These are phyloP conservation scores for Pythium brachiatum DNA, from an alignment of 352 stramenopile genomes.

Conservation along the genomic window DNA sequence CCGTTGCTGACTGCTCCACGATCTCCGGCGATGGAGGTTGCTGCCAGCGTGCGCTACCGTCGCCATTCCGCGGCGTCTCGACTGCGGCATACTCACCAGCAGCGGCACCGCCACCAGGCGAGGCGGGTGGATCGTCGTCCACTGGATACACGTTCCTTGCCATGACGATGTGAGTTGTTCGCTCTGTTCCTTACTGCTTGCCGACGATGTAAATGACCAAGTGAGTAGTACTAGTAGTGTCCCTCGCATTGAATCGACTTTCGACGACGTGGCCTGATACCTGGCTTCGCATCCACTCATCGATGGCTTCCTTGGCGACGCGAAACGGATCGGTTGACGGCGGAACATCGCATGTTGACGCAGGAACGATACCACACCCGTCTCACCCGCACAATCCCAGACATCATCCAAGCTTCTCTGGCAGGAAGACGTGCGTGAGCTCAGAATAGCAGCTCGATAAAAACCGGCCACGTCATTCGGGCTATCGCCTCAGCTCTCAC, in stretches of 20 bases:
- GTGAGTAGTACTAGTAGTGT: too few relatives aligned
- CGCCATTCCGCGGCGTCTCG: conserved; percentile 10
- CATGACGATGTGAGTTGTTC: background rate
- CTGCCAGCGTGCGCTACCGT: background rate
- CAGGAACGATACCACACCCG: background rate
- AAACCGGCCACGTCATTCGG: too few relatives aligned
- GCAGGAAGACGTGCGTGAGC: background rate
- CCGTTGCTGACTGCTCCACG: conserved; percentile 7
- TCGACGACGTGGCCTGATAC: background rate
- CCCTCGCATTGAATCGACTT: background rate
- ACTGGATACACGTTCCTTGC: conserved; percentile 20
- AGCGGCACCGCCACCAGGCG: background rate
- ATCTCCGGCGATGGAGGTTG: conserved; percentile 9
- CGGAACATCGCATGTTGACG: background rate
- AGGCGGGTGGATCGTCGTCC: background rate
- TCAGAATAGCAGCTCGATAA: background rate
- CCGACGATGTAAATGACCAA: too few relatives aligned
- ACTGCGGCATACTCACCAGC: conserved; percentile 6
- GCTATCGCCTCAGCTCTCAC: too few relatives aligned
- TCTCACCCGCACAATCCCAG: background rate
- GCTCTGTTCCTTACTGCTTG: too few relatives aligned
- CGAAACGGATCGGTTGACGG: background rate
- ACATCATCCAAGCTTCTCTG: background rate
- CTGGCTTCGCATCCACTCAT: too few relatives aligned
- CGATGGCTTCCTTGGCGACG: too few relatives aligned